Evolutionary conservation across 73 alveolate species (phyloP).

Genomic region (Diophrys appendiculata): DNA sequence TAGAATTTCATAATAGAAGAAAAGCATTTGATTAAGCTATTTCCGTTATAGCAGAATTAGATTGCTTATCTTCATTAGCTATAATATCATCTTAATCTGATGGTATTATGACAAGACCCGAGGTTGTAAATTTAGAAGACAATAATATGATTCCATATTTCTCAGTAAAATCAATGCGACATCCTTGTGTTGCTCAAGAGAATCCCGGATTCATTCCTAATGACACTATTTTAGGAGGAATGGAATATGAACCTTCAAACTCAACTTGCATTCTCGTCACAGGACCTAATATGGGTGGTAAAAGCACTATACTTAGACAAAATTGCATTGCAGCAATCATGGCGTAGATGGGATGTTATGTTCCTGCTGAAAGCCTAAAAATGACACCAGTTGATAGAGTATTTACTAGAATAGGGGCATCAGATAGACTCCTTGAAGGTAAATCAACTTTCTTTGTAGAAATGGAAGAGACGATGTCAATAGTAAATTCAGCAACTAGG

Average conservation of each 20-base stretch:
- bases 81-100: conserved; percentile 56
- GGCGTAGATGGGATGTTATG: conserved; percentile 88
- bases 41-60: conserved; percentile 61
- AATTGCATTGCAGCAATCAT: conserved; percentile 80
- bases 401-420: conserved; percentile 94
- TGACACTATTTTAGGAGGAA: conserved; percentile 73
- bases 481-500: conserved; percentile 77
- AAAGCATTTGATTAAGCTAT: conserved; percentile 66
- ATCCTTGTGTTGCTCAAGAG: conserved; percentile 76
- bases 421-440: conserved; percentile 92
- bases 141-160: conserved; percentile 42
- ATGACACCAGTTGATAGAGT: conserved; percentile 85
- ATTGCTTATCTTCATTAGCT: conserved; percentile 69
- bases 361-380: conserved; percentile 63
- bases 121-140: conserved; percentile 25
- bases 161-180: conserved; percentile 73
- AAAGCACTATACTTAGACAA: conserved; percentile 89
- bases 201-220: conserved; percentile 73
- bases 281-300: conserved; percentile 99
- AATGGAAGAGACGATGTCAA: conserved; percentile 86
- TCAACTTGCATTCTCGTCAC: conserved; percentile 74
- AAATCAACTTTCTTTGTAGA: conserved; percentile 89
- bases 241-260: conserved; percentile 32
- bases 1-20: conserved; percentile 54
- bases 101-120: conserved; percentile 57